Evolutionary conservation across 2,329 filamentous ascomycete genomes (phyloP).

Genomic region (Triangularia setosa): DNA sequence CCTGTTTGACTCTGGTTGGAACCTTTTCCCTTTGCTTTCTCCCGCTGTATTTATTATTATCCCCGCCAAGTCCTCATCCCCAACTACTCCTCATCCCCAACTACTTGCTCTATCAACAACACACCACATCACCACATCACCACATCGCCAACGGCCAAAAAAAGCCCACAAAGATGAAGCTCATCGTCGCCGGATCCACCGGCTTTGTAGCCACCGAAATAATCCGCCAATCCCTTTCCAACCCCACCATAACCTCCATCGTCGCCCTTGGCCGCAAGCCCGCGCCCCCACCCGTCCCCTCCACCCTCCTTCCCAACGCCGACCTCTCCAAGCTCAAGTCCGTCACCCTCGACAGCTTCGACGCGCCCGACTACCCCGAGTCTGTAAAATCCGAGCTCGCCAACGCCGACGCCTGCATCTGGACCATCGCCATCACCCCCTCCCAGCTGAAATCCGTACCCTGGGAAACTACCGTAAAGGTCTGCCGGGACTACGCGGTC

Average conservation of each 20-base stretch:
- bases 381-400: constrained; percentile 37
- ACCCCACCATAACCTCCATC: constrained; percentile 36
- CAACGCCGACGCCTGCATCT: constrained; percentile 42
- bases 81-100: no score
- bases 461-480: constrained; percentile 35
- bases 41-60: no score
- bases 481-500: constrained; percentile 39
- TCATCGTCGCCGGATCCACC: constrained; percentile 41
- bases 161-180: constrained; percentile 40
- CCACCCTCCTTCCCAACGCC: constrained; percentile 18
- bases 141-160: no score
- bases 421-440: constrained; percentile 43
- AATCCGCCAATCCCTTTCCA: constrained; percentile 39
- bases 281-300: constrained; percentile 26
- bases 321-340: constrained; percentile 37
- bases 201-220: constrained; percentile 42
- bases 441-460: constrained; percentile 29
- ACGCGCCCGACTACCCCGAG: constrained; percentile 34
- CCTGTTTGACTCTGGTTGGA: no score
- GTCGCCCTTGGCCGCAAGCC: constrained; percentile 40
- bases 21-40: no score
- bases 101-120: no score
- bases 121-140: no score
- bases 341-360: constrained; percentile 39
- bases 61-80: no score